These are phyloP conservation scores for Podospora australis DNA, from an alignment of 495 filamentous ascomycete species.

Conservation along the genomic window DNA sequence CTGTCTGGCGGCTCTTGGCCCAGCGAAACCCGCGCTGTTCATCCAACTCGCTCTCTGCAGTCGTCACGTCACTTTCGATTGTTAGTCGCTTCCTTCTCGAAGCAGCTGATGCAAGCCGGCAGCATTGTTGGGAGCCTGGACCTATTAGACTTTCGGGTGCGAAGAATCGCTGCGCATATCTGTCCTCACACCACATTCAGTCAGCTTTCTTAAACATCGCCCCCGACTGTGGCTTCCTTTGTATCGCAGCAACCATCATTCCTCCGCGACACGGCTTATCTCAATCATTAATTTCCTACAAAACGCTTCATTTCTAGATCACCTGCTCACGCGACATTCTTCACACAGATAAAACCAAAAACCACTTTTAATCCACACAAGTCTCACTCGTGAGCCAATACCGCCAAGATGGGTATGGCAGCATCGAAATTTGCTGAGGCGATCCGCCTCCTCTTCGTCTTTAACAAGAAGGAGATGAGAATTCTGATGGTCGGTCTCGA, in stretches of 20 bases:
- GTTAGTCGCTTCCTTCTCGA: conserved; percentile 8
- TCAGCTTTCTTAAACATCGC: conserved; percentile 4
- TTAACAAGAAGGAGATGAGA: conserved; percentile 99
- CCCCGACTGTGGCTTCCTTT: conserved; percentile 5
- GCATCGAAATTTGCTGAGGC: conserved; percentile 23
- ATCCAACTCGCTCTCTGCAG: conserved; percentile 8
- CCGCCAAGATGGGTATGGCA: conserved; percentile 28
- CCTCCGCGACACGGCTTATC: background rate
- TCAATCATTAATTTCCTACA: background rate
- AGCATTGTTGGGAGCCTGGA: conserved; percentile 8
- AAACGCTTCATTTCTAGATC: background rate
- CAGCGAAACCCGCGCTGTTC: conserved; percentile 5
- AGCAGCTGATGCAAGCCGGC: conserved; percentile 7
- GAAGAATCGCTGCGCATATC: conserved; percentile 24
- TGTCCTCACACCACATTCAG: conserved; percentile 25
- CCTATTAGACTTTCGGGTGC: conserved; percentile 1
- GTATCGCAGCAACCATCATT: background rate
- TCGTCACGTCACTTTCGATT: conserved; percentile 9
- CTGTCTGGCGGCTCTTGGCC: conserved; percentile 8
- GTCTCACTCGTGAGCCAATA: conserved; percentile 11
- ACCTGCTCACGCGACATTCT: conserved; percentile 9
- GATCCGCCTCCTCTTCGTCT: conserved; percentile 52
- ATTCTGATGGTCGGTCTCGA: conserved; percentile 99
- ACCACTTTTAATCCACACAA: conserved; percentile 1
- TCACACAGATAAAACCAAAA: conserved; percentile 11